A percentile compares a stretch with the other conserved stretches of the same genome.
Evolutionary conservation across 2,329 filamentous ascomycete species (phyloP).

Genomic region (Neocucurbitaria cava): DNA sequence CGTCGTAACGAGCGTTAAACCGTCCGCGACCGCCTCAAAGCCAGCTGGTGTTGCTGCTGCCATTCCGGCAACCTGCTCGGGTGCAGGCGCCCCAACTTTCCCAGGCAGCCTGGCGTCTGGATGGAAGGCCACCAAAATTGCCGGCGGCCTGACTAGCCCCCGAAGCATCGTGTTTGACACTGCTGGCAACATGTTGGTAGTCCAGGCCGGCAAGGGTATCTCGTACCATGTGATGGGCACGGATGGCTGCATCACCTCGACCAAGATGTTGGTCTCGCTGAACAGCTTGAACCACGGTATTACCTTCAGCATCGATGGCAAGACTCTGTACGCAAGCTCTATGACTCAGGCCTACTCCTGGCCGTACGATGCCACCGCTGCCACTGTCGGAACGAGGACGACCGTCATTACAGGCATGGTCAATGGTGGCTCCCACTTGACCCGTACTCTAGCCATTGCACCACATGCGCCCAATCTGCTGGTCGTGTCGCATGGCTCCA

Average conservation of each 20-base stretch:
- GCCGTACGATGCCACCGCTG: slow-evolving; percentile 64
- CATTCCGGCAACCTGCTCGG: slow-evolving; percentile 41
- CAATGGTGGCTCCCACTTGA: slow-evolving; percentile 63
- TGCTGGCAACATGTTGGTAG: slow-evolving; percentile 43
- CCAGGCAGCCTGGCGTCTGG: slow-evolving; percentile 32
- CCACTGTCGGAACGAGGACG: slow-evolving; percentile 56
- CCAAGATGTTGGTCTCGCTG: slow-evolving; percentile 40
- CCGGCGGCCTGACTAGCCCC: slow-evolving; percentile 38
- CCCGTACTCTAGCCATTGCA: slow-evolving; percentile 70
- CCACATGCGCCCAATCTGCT: slow-evolving; percentile 62
- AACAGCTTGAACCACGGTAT: slow-evolving; percentile 60
- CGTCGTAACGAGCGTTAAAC: slow-evolving; percentile 27
- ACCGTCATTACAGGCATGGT: slow-evolving; percentile 68
- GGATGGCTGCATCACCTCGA: slow-evolving; percentile 40
- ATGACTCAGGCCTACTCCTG: slow-evolving; percentile 66
- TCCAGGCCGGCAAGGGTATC: slow-evolving; percentile 44
- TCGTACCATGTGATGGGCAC: slow-evolving; percentile 36
- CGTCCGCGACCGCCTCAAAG: slow-evolving; percentile 23
- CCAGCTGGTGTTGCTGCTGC: slow-evolving; percentile 25
- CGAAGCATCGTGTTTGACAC: slow-evolving; percentile 42
- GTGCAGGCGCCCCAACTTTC: slow-evolving; percentile 34
- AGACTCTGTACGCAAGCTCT: slow-evolving; percentile 62
- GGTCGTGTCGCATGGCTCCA: slow-evolving; percentile 70
- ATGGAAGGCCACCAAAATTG: slow-evolving; percentile 44
- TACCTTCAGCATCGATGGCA: slow-evolving; percentile 54